phyloP scores from a whole-genome alignment of 2,329 filamentous ascomycete species.

The Dactylellina sp. region DNA sequence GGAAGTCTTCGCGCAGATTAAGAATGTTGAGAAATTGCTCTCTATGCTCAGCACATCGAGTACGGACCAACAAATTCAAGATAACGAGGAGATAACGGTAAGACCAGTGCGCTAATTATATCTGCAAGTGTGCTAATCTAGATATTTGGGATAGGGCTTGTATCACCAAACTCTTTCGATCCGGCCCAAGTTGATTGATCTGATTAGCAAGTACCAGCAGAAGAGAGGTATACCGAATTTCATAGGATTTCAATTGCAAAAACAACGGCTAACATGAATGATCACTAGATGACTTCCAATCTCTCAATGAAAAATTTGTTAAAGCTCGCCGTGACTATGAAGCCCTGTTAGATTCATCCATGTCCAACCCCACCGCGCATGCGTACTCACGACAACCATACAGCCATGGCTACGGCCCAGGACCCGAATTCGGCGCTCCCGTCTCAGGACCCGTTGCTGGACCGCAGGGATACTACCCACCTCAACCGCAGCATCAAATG shows the following conservation, averaged over 20 bases:
- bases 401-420: slow-evolving; percentile 60
- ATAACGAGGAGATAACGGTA: slow-evolving; percentile 96
- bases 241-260: background rate
- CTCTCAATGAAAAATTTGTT: slow-evolving; percentile 99
- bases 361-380: slow-evolving; percentile 89
- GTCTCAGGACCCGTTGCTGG: slow-evolving; percentile 42
- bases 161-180: slow-evolving; percentile 96
- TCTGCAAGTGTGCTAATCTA: slow-evolving; percentile 15
- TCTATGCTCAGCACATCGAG: slow-evolving; percentile 90
- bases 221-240: slow-evolving; percentile 82
- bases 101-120: slow-evolving; percentile 60
- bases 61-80: slow-evolving; percentile 81
- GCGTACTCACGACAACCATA: slow-evolving; percentile 74
- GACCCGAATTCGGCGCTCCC: slow-evolving; percentile 61
- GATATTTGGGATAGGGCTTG: slow-evolving; percentile 70
- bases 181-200: slow-evolving; percentile 93
- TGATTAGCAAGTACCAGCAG: slow-evolving; percentile 99
- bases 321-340: slow-evolving; percentile 98
- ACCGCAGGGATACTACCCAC: slow-evolving; percentile 51
- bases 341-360: slow-evolving; percentile 91
- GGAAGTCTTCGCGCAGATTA: slow-evolving; percentile 80
- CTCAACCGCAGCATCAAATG: slow-evolving; percentile 33
- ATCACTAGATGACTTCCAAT: slow-evolving; percentile 88
- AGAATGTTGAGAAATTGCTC: slow-evolving; percentile 83
- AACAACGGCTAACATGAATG: slow-evolving; percentile 42